Evolutionary conservation across 495 filamentous ascomycete species (phyloP), one percentile per base, ranked within the genome.

Genomic region (Lasiosphaeria miniovina): DNA sequence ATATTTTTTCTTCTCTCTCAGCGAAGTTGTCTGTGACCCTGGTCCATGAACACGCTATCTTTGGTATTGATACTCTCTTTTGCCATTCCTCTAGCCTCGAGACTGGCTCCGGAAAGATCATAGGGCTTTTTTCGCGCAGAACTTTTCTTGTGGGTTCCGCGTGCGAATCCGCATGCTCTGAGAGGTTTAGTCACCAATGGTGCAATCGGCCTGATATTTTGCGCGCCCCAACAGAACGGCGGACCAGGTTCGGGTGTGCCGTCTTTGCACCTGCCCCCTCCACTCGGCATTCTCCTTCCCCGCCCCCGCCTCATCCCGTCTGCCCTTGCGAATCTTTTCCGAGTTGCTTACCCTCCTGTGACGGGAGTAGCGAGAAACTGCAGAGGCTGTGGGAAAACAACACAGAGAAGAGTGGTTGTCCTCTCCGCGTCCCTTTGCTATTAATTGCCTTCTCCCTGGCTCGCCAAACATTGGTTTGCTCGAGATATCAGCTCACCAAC

Each of bases 251-350:
- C 32, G 49, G 17, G 17, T 51, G 49, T 51, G 49, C 49, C 49
- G 32, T 51, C 49, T 11, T 51, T 51, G 49, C 49, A 51, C 49
- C 49, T 51, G 17, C n/a, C 33, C 49, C 6, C 32, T 35, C 49
- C 38, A 49, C 36, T 40, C 51, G 43, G 38, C 51, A 55, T n/a
- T 31, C 6, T 43, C 36, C 54, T 43, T 45, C 38, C 54, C 54
- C 54, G 36, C 46, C 41, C 43, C 35, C 31, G 55, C 34, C 43
- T n/a, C n/a, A 50, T 17, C 40, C 54, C 4, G 24, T 57, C 14
- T 17, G 41, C 49, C 34, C 31, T 49, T 57, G 54, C 8, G 8
- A 11, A 14, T n/a, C 11, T n/a, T 46, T n/a, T 46, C 43, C 15
- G 4, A 5, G 12, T 11, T n/a, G 12, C 8, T 46, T 9, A 14